Percentiles rank a stretch among this genome's conserved stretches.
Evolutionary conservation across 2,329 filamentous ascomycete genomes (phyloP).

Genomic region (Salinomyces thailandicus): DNA sequence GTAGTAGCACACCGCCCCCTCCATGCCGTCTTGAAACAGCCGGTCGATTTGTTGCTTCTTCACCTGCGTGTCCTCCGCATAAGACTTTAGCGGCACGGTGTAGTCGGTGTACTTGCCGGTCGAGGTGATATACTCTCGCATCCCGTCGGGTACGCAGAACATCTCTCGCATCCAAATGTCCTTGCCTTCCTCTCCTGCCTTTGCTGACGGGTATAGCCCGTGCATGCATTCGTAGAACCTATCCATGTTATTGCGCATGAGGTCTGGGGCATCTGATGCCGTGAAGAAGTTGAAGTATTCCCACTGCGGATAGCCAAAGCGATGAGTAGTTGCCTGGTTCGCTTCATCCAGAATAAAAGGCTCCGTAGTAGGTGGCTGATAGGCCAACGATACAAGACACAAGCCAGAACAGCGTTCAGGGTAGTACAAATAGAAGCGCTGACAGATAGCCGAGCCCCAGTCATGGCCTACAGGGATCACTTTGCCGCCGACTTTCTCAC

Average conservation of each 20-base stretch:
- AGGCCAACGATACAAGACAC: slow-evolving; percentile 34
- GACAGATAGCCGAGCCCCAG: slow-evolving; percentile 36
- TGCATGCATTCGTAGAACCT: slow-evolving; percentile 11
- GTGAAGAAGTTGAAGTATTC: slow-evolving; percentile 40
- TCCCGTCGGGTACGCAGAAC: slow-evolving; percentile 28
- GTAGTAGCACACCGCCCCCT: slow-evolving; percentile 31
- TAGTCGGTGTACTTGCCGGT: slow-evolving; percentile 14
- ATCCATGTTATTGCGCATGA: slow-evolving; percentile 23
- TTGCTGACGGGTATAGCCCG: slow-evolving; percentile 8
- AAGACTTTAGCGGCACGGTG: slow-evolving; percentile 22
- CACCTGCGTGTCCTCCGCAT: slow-evolving; percentile 23
- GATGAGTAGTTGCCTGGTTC: slow-evolving; percentile 24
- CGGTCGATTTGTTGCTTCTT: slow-evolving; percentile 27
- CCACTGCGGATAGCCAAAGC: slow-evolving; percentile 29
- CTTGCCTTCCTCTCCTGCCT: slow-evolving; percentile 15
- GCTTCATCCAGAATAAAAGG: slow-evolving; percentile 30
- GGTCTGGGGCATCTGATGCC: slow-evolving; percentile 28
- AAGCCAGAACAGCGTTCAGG: slow-evolving; percentile 34
- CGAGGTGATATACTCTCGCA: slow-evolving; percentile 21
- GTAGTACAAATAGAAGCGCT: slow-evolving; percentile 34
- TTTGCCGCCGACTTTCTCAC: slow-evolving; percentile 23
- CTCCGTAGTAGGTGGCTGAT: slow-evolving; percentile 26
- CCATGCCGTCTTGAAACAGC: slow-evolving; percentile 27
- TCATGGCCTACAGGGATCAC: slow-evolving; percentile 39
- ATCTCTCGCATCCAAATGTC: slow-evolving; percentile 27